Conservation (phyloP, 192 early-diverging fungal species). For the Lunasporangiospora selenospora region DNA sequence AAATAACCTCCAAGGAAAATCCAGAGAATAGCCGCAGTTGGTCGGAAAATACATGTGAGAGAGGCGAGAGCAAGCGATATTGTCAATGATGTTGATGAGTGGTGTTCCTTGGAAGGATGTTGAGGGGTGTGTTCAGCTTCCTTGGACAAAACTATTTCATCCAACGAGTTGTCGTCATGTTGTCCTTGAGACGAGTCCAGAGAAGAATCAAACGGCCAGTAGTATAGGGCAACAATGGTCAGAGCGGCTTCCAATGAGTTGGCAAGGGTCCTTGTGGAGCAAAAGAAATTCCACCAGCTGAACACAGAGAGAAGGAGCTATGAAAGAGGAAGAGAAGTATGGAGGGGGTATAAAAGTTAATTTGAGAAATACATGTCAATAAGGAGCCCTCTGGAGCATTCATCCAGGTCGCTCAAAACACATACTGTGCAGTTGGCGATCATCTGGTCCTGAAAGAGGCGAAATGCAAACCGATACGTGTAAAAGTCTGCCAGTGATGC, state of each 20-base stretch:
- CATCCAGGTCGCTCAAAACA: too few species aligned
- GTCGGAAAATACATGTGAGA: slow-evolving; percentile 83
- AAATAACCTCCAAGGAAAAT: slow-evolving; percentile 72
- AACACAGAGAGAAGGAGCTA: slow-evolving; percentile 60
- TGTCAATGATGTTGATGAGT: not conserved
- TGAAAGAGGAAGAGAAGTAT: not conserved
- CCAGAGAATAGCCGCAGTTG: slow-evolving; percentile 91
- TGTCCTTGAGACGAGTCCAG: not conserved
- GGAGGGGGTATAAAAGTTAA: not conserved
- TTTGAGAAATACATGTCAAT: too few species aligned
- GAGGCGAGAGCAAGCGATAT: slow-evolving; percentile 75
- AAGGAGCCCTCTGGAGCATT: too few species aligned
- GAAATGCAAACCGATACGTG: slow-evolving; percentile 73
- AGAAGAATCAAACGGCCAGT: slow-evolving; percentile 75
- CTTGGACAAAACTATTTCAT: too few species aligned
- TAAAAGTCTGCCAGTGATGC: slow-evolving; percentile 76
- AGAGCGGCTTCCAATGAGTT: slow-evolving; percentile 79
- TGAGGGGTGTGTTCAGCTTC: too few species aligned
- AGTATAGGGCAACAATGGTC: slow-evolving; percentile 77
- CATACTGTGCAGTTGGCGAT: slow-evolving; percentile 70
- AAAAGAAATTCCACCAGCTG: slow-evolving; percentile 68
- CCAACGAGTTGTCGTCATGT: not conserved
- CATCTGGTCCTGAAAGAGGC: slow-evolving; percentile 61
- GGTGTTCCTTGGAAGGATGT: not conserved
- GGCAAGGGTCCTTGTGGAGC: slow-evolving; percentile 58